Evolutionary conservation across 106 monocot species (phyloP).

Genomic region (Acanthochlamys bracteata): DNA sequence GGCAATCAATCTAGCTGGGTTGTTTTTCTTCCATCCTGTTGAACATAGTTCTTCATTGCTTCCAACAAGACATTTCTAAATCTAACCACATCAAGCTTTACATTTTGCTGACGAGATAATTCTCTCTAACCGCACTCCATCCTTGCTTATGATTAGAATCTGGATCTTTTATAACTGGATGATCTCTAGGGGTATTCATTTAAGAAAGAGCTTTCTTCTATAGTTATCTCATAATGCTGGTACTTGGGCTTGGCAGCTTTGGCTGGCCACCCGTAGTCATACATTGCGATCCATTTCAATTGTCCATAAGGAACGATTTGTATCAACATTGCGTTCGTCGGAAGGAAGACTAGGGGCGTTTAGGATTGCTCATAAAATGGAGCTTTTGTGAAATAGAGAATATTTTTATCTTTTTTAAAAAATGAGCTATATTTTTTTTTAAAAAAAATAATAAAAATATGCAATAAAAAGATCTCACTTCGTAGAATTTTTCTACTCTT

Average conservation of each 20-base stretch:
- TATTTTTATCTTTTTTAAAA: too few species aligned
- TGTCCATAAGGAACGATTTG: conserved; percentile 58
- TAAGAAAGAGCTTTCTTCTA: conserved; percentile 35
- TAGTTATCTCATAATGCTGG: conserved; percentile 25
- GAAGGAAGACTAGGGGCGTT: conserved; percentile 65
- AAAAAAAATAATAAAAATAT: too few species aligned
- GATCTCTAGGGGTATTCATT: conserved; percentile 32
- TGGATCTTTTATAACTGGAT: conserved; percentile 32
- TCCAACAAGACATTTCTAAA: conserved; percentile 16
- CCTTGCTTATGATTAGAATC: conserved; percentile 25
- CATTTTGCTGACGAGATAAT: conserved; percentile 25
- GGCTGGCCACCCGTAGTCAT: conserved; percentile 27
- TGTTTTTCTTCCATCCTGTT: too few species aligned
- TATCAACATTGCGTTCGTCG: conserved; percentile 27
- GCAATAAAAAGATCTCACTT: too few species aligned
- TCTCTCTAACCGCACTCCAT: conserved; percentile 18
- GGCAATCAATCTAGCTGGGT: too few species aligned
- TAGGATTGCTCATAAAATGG: too few species aligned
- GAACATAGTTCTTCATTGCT: conserved; percentile 21
- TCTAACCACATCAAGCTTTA: conserved; percentile 23
- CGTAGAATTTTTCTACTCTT: too few species aligned
- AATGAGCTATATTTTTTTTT: too few species aligned
- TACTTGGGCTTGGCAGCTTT: conserved; percentile 22
- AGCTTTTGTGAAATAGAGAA: too few species aligned
- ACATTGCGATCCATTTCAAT: conserved; percentile 22